Conservation (phyloP, 2,329 filamentous ascomycete species). For the Botrytis squamosa region DNA sequence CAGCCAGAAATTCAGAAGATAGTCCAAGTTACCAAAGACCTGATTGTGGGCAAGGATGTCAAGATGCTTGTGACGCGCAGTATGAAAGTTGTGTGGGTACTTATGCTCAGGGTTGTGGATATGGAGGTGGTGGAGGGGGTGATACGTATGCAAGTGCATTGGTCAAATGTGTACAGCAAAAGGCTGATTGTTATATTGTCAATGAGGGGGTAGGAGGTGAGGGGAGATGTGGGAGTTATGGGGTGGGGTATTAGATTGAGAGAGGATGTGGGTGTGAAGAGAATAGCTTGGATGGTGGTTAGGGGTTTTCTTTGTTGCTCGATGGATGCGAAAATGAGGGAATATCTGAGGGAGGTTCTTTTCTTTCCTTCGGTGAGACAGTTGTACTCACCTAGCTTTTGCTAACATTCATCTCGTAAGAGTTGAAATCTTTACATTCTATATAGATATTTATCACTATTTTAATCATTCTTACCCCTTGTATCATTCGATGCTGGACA, state of each 20-base stretch:
- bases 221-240: constrained; percentile 44
- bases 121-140: constrained; percentile 22
- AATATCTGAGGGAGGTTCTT: background rate
- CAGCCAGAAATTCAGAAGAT: constrained; percentile 42
- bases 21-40: constrained; percentile 48
- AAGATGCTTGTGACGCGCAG: constrained; percentile 54
- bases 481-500: background rate
- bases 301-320: background rate
- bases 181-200: constrained; percentile 47
- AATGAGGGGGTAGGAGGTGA: constrained; percentile 44
- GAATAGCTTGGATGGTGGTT: background rate
- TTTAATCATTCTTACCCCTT: background rate
- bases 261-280: background rate
- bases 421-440: too few relatives aligned
- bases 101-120: constrained; percentile 51
- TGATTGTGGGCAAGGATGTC: constrained; percentile 45
- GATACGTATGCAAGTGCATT: constrained; percentile 37
- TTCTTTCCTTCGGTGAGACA: background rate
- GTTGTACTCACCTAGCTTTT: background rate
- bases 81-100: constrained; percentile 48
- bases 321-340: background rate
- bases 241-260: constrained; percentile 28
- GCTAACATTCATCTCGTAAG: background rate
- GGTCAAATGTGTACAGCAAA: constrained; percentile 51
- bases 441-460: background rate